Evolutionary conservation across 805 yeast genomes (phyloP).

Genomic region (Hanseniaspora osmophila): DNA sequence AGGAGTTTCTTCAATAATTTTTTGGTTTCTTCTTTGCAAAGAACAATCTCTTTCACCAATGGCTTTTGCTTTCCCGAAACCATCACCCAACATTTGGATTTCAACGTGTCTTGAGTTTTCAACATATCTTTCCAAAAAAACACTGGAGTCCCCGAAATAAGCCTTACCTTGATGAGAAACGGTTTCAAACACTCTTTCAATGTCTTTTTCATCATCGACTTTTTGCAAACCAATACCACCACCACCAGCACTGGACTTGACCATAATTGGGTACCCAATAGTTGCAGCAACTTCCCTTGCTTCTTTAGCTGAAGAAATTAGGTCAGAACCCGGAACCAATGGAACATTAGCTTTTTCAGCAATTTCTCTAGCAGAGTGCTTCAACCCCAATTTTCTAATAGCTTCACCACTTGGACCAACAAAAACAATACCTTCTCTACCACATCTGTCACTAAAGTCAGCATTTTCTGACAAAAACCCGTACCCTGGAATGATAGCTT

Average conservation of each 20-base stretch:
- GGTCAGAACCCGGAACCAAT: conserved; percentile 90
- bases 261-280: conserved; percentile 83
- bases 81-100: conserved; percentile 93
- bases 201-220: conserved; percentile 70
- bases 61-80: conserved; percentile 82
- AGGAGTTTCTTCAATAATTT: conserved; percentile 93
- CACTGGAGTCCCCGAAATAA: conserved; percentile 91
- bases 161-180: conserved; percentile 90
- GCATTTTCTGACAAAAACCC: conserved; percentile 96
- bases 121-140: conserved; percentile 85
- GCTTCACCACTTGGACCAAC: conserved; percentile 97
- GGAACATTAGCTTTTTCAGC: conserved; percentile 91
- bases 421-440: conserved; percentile 68
- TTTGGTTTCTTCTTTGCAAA: conserved; percentile 91
- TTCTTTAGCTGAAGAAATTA: conserved; percentile 55
- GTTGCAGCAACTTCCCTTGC: conserved; percentile 63
- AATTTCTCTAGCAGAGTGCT: conserved; percentile 92
- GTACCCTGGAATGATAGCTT: conserved; percentile 96
- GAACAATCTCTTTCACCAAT: conserved; percentile 97
- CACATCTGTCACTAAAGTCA: conserved; percentile 83
- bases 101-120: conserved; percentile 94
- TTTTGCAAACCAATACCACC: conserved; percentile 97
- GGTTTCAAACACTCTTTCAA: conserved; percentile 72
- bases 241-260: conserved; percentile 96
- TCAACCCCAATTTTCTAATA: conserved; percentile 78